Evolutionary conservation across 495 filamentous ascomycete genomes (phyloP).

Genomic region (Penicillium pulvis): DNA sequence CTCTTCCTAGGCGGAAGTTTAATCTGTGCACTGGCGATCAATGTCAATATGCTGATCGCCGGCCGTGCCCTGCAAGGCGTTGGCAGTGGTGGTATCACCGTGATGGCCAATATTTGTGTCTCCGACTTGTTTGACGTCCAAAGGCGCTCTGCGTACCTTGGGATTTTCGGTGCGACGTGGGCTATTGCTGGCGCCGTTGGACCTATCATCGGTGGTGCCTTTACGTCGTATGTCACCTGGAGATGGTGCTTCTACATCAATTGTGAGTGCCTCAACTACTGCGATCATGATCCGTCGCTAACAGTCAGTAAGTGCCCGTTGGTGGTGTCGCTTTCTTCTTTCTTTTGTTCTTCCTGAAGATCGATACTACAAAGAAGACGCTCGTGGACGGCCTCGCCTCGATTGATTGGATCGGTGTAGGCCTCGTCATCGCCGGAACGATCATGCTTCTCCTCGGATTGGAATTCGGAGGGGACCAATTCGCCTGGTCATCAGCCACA

Average conservation of each 20-base stretch:
- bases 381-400: constrained; percentile 31
- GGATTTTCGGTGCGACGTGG: constrained; percentile 8
- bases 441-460: constrained; percentile 43
- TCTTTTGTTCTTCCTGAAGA: constrained; percentile 43
- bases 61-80: constrained; percentile 70
- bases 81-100: constrained; percentile 69
- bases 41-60: constrained; percentile 68
- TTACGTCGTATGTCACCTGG: constrained; percentile 47
- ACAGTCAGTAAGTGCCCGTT: constrained; percentile 36
- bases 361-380: constrained; percentile 24
- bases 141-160: constrained; percentile 5
- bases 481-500: constrained; percentile 30
- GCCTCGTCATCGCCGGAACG: constrained; percentile 31
- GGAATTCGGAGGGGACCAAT: constrained; percentile 40
- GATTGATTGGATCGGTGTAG: constrained; percentile 34
- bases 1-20: constrained; percentile 70
- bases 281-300: not conserved
- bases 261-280: constrained; percentile 11
- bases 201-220: constrained; percentile 52
- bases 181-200: constrained; percentile 23
- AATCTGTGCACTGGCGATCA: constrained; percentile 58
- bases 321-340: constrained; percentile 42
- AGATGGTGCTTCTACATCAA: constrained; percentile 57
- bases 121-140: constrained; percentile 68
- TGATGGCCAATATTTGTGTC: constrained; percentile 73